phyloP scores from a whole-genome alignment of 768 basidiomycete genomes.

The Suillus decipiens region DNA sequence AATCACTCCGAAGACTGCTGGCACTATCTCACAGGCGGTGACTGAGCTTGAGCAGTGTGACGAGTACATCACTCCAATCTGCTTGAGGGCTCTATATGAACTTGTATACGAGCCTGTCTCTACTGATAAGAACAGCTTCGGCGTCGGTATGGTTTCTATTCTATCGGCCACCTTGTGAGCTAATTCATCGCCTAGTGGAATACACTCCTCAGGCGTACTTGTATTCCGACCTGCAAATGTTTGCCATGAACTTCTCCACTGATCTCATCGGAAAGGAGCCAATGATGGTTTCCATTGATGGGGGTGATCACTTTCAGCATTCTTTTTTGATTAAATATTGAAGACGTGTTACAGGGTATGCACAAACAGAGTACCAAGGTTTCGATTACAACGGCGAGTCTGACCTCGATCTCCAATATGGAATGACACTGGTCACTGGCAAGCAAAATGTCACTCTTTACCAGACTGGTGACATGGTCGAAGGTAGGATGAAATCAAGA shows the following conservation, averaged over 20 bases:
- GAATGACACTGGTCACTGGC: slow-evolving; percentile 47
- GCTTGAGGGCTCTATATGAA: slow-evolving; percentile 31
- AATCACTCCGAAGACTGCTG: slow-evolving; percentile 21
- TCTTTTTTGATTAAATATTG: background rate
- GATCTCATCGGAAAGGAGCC: slow-evolving; percentile 28
- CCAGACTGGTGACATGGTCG: slow-evolving; percentile 45
- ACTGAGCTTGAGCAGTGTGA: slow-evolving; percentile 24
- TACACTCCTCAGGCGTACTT: slow-evolving; percentile 35
- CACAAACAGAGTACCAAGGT: slow-evolving; percentile 33
- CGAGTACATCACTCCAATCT: slow-evolving; percentile 31
- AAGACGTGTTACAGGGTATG: slow-evolving; percentile 22
- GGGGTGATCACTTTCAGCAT: slow-evolving; percentile 24
- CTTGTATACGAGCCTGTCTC: slow-evolving; percentile 26
- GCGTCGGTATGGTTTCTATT: slow-evolving; percentile 27
- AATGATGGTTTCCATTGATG: slow-evolving; percentile 35
- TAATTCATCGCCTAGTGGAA: slow-evolving; percentile 28
- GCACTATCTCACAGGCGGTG: slow-evolving; percentile 15
- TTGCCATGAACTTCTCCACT: slow-evolving; percentile 30
- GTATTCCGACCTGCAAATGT: slow-evolving; percentile 34
- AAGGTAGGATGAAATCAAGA: slow-evolving; percentile 29
- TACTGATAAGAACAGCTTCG: slow-evolving; percentile 33
- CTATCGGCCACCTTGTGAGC: background rate
- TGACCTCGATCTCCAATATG: slow-evolving; percentile 58
- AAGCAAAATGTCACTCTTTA: slow-evolving; percentile 43
- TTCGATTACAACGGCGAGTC: slow-evolving; percentile 56